phyloP scores from a whole-genome alignment of 306 rosid species.

The Quercus mongolica region DNA sequence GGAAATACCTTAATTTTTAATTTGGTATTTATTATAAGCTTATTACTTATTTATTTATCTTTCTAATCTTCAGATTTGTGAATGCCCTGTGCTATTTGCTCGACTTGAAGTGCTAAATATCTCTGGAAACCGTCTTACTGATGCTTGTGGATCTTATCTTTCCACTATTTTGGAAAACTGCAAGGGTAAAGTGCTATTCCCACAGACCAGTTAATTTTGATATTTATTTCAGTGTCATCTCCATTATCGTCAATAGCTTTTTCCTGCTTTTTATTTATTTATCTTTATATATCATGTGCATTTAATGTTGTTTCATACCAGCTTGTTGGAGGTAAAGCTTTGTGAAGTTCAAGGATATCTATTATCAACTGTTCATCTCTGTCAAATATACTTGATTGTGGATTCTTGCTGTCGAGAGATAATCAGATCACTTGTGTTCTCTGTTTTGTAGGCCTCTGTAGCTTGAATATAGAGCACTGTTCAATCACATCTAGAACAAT shows the following conservation, averaged over 20 bases:
- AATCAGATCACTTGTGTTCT: conserved; percentile 14
- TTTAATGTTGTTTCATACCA: conserved; percentile 8
- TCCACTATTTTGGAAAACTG: conserved; percentile 74
- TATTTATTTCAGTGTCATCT: conserved; percentile 14
- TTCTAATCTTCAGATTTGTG: conserved; percentile 64
- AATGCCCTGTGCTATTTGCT: conserved; percentile 69
- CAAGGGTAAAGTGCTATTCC: conserved; percentile 51
- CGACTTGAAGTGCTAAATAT: conserved; percentile 85
- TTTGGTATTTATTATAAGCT: neutral
- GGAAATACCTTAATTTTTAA: neutral
- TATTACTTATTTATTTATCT: conserved; percentile 1
- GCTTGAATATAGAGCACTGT: conserved; percentile 81
- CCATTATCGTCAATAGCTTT: conserved; percentile 15
- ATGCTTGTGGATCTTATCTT: conserved; percentile 82
- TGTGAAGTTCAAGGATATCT: neutral
- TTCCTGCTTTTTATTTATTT: neutral
- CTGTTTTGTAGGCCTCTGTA: conserved; percentile 57
- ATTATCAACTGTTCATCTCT: neutral
- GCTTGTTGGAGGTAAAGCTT: neutral
- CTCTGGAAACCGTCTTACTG: conserved; percentile 91
- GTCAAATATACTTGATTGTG: conserved; percentile 16
- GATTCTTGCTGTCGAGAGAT: neutral
- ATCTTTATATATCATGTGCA: neutral
- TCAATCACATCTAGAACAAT: conserved; percentile 78
- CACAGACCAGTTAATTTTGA: conserved; percentile 17